Conservation (phyloP, 78 protist species). For the Speleostelium caveatum region DNA sequence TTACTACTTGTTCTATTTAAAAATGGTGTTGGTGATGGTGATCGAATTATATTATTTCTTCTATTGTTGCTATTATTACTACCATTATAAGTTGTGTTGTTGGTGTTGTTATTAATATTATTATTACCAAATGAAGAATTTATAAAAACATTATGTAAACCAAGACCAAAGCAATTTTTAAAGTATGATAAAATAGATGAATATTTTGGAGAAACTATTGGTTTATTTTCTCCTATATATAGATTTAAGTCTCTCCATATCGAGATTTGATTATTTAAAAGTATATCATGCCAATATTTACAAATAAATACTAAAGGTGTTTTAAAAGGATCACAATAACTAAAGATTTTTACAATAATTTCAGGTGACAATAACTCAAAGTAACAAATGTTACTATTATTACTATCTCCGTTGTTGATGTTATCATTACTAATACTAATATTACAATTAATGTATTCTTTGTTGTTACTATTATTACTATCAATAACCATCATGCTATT, state of each 20-base stretch:
- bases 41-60: no score
- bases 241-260: conserved; percentile 31
- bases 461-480: neutral
- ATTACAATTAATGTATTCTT: neutral
- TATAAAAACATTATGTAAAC: conserved; percentile 22
- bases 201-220: conserved; percentile 7
- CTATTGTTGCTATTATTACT: neutral
- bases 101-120: neutral
- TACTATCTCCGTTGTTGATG: neutral
- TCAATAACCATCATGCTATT: neutral
- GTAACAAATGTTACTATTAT: neutral
- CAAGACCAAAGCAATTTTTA: conserved; percentile 33
- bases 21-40: neutral
- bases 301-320: conserved; percentile 42
- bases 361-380: conserved; percentile 28
- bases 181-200: conserved; percentile 31
- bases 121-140: neutral
- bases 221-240: conserved; percentile 18
- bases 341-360: conserved; percentile 38
- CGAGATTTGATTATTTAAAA: conserved; percentile 16
- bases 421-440: neutral
- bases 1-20: neutral
- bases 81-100: conserved; percentile 9
- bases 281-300: conserved; percentile 20
- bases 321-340: conserved; percentile 46